Percentiles rank a stretch among this genome's conserved stretches.
Evolutionary conservation across 1,284 basidiomycete genomes (phyloP).

Genomic region (Sutorius eximius): DNA sequence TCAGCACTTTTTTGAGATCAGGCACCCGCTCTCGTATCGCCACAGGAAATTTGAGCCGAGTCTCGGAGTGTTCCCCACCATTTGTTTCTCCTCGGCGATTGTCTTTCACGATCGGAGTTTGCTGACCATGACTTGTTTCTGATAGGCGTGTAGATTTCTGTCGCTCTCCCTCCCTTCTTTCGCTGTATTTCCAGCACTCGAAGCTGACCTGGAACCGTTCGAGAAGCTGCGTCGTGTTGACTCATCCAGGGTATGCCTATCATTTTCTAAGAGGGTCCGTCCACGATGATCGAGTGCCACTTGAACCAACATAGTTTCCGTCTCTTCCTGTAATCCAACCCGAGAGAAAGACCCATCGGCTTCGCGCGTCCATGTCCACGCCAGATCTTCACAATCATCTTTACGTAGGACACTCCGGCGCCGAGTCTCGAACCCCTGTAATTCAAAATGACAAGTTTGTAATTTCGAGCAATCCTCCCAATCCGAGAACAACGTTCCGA

Average conservation of each 20-base stretch:
- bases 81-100: conserved; percentile 21
- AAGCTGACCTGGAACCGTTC: conserved; percentile 59
- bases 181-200: conserved; percentile 53
- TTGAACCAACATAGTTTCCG: conserved; percentile 11
- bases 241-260: conserved; percentile 35
- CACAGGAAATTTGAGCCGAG: conserved; percentile 2
- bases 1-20: conserved; percentile 22
- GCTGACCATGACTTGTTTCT: conserved; percentile 13
- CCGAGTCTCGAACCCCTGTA: not conserved
- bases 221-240: conserved; percentile 52
- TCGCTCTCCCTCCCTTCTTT: conserved; percentile 48
- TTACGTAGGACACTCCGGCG: conserved; percentile 6
- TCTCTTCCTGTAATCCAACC: conserved; percentile 28
- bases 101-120: conserved; percentile 13
- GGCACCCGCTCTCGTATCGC: conserved; percentile 19
- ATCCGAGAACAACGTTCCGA: conserved; percentile 68
- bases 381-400: conserved; percentile 34
- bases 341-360: conserved; percentile 24
- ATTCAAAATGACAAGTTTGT: conserved; percentile 44
- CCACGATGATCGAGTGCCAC: not conserved
- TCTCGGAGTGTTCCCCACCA: not conserved
- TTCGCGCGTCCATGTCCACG: conserved; percentile 41
- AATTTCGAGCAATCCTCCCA: conserved; percentile 73
- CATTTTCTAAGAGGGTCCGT: not conserved
- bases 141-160: conserved; percentile 56